Base-by-base conservation (phyloP, 192 early-diverging fungal species). In the Umbelopsis isabellina region DNA sequence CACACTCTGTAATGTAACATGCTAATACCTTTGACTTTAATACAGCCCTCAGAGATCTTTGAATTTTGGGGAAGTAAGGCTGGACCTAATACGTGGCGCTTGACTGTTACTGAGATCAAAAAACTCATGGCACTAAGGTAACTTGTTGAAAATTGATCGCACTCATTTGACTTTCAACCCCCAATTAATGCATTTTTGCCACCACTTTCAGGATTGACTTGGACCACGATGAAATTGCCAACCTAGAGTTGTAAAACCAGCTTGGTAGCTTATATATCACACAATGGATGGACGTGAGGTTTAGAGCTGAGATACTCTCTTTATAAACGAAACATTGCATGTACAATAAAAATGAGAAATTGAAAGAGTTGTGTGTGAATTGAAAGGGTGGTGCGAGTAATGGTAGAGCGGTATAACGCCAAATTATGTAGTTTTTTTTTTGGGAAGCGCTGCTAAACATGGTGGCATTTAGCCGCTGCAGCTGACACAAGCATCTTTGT, bases 401-500 rank as follows among this genome's bases (percentile, higher is more conserved):
- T 41, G 55, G 18, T 10, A 49, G 15, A 49, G 48, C 48, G 48
- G 15, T 49, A 49, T 20, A 21, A 49, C 48, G 48, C 27, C 13
- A 35, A 35, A 27, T 16, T 16, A 61, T 16, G 27, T 16, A n/a
- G n/a, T 11, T 4, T 3, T 3, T 35, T 7, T 6, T 27, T 30
- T 30, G 27, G 27, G 30, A 61, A 35, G 55, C 27, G 0, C 27
- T 12, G 25, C 27, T 30, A 61, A 30, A 11, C 55, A 61, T 35
- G 30, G 8, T 4, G 10, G 10, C 53, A 52, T 78, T 84, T 86
- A 93, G 58, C 90, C 91, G 46, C 86, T 87, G 86, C 95, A 98
- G 84, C 90, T 96, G 72, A 93, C 79, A 80, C 97, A 98, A 3
- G 93, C 92, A 50, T 98, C 97, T 76, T 85, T 88, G 81, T 98